Conservation (phyloP, 2,329 filamentous ascomycete genomes). For the Ophiocordyceps camponoti-saundersi region DNA sequence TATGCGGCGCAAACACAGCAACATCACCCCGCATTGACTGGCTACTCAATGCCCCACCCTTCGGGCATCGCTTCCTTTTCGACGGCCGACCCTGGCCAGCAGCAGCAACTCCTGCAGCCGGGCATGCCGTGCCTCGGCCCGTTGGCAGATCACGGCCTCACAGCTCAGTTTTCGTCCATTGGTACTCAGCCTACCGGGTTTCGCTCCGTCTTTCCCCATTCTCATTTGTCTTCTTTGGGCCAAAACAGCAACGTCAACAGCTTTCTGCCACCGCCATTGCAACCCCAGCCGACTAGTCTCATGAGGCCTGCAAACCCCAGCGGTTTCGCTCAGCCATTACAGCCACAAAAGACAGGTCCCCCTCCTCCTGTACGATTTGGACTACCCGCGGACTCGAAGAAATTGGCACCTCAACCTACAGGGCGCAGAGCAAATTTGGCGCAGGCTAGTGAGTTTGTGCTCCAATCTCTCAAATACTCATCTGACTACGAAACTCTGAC, state of each 20-base stretch:
- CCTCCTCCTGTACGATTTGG: slow-evolving; percentile 82
- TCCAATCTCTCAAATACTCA: background rate
- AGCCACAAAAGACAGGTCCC: slow-evolving; percentile 40
- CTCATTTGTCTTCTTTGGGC: slow-evolving; percentile 24
- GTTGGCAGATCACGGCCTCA: slow-evolving; percentile 19
- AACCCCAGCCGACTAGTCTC: slow-evolving; percentile 39
- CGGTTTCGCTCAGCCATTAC: slow-evolving; percentile 30
- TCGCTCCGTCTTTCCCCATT: slow-evolving; percentile 18
- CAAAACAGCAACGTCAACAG: slow-evolving; percentile 34
- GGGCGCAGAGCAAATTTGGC: slow-evolving; percentile 79
- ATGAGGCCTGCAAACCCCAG: slow-evolving; percentile 31
- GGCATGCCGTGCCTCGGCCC: slow-evolving; percentile 22
- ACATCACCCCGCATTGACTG: slow-evolving; percentile 21
- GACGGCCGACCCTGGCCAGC: slow-evolving; percentile 10
- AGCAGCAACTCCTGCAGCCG: slow-evolving; percentile 24
- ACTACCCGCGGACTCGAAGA: slow-evolving; percentile 54
- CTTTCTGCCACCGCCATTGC: slow-evolving; percentile 40
- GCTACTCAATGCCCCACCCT: slow-evolving; percentile 15
- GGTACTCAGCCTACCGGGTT: slow-evolving; percentile 52
- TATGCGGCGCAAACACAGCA: slow-evolving; percentile 30
- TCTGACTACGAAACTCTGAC: too few relatives aligned
- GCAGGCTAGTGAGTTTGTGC: slow-evolving; percentile 72
- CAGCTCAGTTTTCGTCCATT: slow-evolving; percentile 22
- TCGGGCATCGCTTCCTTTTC: slow-evolving; percentile 22
- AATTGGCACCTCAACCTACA: slow-evolving; percentile 70